phyloP scores from a whole-genome alignment of 2,329 filamentous ascomycete genomes.

The Aspergillus aculeatinus region DNA sequence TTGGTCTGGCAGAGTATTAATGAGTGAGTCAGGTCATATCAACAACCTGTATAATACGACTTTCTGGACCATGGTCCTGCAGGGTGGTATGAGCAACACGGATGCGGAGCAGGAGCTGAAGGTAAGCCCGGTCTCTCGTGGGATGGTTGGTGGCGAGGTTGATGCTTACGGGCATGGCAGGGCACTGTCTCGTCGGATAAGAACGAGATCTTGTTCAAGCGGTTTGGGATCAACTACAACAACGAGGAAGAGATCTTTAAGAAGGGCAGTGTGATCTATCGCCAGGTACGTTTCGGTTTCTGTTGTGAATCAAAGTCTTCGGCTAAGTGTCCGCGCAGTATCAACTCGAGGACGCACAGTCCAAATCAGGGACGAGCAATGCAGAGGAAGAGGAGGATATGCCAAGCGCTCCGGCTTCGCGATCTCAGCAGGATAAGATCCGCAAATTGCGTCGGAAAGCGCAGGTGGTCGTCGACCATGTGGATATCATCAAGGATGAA shows the following conservation, averaged over 20 bases:
- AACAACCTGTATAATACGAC: constrained; percentile 99
- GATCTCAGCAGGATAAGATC: constrained; percentile 79
- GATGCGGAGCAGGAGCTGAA: constrained; percentile 80
- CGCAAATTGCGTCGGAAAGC: constrained; percentile 79
- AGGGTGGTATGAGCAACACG: constrained; percentile 70
- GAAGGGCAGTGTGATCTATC: constrained; percentile 88
- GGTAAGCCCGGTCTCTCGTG: constrained; percentile 44
- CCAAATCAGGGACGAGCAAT: constrained; percentile 36
- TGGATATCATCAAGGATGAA: constrained; percentile 92
- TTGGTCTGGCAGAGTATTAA: constrained; percentile 11
- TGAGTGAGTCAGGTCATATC: constrained; percentile 69
- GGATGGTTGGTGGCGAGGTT: background rate
- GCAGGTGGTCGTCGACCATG: constrained; percentile 74
- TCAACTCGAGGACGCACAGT: constrained; percentile 62
- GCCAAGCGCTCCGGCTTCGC: constrained; percentile 59
- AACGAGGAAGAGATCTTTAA: constrained; percentile 89
- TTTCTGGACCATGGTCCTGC: constrained; percentile 84
- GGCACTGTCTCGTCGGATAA: constrained; percentile 85
- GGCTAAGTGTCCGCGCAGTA: constrained; percentile 52
- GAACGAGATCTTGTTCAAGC: constrained; percentile 89
- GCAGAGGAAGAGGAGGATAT: constrained; percentile 17
- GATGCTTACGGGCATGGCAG: constrained; percentile 42
- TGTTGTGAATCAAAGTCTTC: too few species aligned
- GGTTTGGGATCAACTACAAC: constrained; percentile 95
- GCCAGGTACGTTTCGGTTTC: constrained; percentile 57